Conservation (phyloP, 2,329 filamentous ascomycete species). For the Xylaria sp. region DNA sequence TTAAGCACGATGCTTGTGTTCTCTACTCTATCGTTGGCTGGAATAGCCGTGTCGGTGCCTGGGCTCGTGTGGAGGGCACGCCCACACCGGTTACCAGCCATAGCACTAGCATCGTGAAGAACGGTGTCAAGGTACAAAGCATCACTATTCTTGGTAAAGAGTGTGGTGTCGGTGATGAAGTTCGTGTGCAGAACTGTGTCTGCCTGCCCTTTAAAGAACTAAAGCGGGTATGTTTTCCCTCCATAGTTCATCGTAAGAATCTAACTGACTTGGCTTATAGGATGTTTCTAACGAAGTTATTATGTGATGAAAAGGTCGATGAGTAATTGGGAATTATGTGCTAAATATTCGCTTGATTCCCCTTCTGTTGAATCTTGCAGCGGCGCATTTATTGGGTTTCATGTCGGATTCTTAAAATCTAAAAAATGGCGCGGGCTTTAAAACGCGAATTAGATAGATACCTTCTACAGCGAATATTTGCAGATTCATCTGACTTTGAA, state of each 20-base stretch:
- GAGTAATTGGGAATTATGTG: slow-evolving; percentile 4
- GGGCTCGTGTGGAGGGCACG: slow-evolving; percentile 96
- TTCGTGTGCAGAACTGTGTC: slow-evolving; percentile 96
- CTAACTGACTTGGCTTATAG: slow-evolving; percentile 54
- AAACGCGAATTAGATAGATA: slow-evolving; percentile 33
- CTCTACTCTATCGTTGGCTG: slow-evolving; percentile 97
- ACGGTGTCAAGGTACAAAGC: slow-evolving; percentile 97
- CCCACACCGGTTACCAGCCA: slow-evolving; percentile 89
- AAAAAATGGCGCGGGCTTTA: slow-evolving; percentile 26
- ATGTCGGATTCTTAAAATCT: slow-evolving; percentile 15
- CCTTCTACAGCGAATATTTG: slow-evolving; percentile 27
- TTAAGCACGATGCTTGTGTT: slow-evolving; percentile 96
- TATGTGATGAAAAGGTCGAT: slow-evolving; percentile 69
- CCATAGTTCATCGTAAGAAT: slow-evolving; percentile 43
- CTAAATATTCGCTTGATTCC: slow-evolving; percentile 27
- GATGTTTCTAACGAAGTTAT: slow-evolving; percentile 90
- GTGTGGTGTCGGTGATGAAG: slow-evolving; percentile 91
- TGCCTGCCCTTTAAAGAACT: slow-evolving; percentile 98
- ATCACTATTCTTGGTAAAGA: slow-evolving; percentile 98
- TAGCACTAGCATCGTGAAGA: slow-evolving; percentile 94
- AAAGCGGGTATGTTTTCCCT: slow-evolving; percentile 77
- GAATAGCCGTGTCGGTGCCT: slow-evolving; percentile 95
- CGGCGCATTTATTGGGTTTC: slow-evolving; percentile 26
- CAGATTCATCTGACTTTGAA: slow-evolving; percentile 8
- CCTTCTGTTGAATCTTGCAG: slow-evolving; percentile 14